phyloP scores from a whole-genome alignment of 148 eudicot genomes.

The Cornus kousa region DNA sequence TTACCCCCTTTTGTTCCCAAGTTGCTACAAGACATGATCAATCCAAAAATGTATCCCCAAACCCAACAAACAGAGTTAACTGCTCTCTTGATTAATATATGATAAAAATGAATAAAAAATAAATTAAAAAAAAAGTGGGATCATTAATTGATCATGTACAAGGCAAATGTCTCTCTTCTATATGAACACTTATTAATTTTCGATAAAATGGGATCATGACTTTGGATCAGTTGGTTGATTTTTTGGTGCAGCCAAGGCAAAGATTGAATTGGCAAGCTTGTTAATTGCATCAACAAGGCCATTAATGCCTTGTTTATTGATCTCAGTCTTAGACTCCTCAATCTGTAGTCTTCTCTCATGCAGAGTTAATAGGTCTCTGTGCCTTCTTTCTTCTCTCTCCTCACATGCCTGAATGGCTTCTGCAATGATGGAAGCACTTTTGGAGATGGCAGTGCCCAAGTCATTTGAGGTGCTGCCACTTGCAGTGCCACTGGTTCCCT shows the following conservation, averaged over 20 bases:
- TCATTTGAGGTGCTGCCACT: conserved; percentile 19
- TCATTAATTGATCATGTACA: conserved; percentile 17
- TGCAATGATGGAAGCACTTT: conserved; percentile 57
- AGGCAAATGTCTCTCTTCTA: neutral
- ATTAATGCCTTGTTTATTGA: conserved; percentile 50
- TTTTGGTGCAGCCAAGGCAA: conserved; percentile 45
- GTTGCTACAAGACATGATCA: neutral
- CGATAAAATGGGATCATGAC: neutral
- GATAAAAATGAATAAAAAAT: too few relatives aligned
- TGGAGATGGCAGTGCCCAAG: conserved; percentile 51
- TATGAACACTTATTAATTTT: neutral
- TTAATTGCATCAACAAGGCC: conserved; percentile 69
- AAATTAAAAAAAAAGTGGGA: neutral
- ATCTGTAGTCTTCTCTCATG: conserved; percentile 59
- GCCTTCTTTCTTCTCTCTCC: conserved; percentile 70
- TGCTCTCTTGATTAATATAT: neutral
- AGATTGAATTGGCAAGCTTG: conserved; percentile 76
- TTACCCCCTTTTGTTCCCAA: too few relatives aligned
- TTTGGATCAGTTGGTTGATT: conserved; percentile 19
- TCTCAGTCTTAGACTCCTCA: conserved; percentile 68
- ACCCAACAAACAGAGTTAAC: too few relatives aligned
- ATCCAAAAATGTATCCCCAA: neutral
- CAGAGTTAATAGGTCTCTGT: conserved; percentile 56
- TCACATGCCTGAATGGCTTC: conserved; percentile 58
- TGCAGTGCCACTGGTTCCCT: conserved; percentile 21